A percentile compares a stretch with the other conserved stretches of the same genome.
Conservation (phyloP, 129 eudicot species). For the Rutidosis leptorrhynchoides region DNA sequence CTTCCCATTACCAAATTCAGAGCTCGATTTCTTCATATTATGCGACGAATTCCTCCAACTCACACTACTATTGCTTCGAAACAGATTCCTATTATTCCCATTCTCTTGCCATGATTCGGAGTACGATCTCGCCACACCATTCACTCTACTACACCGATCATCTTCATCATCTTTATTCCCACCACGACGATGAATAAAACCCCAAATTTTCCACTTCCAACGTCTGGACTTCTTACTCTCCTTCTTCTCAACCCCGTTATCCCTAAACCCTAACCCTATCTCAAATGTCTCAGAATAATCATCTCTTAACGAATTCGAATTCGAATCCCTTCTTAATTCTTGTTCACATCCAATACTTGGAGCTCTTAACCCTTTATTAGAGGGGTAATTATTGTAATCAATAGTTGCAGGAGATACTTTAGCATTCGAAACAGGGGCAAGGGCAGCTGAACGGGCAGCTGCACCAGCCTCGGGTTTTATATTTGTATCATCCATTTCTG, state of each 20-base stretch:
- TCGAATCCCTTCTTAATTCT: constrained; percentile 48
- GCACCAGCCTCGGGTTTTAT: constrained; percentile 24
- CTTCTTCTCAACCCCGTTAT: constrained; percentile 53
- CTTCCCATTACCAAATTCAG: constrained; percentile 49
- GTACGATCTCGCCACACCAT: constrained; percentile 74
- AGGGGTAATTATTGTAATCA: constrained; percentile 38
- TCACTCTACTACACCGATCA: constrained; percentile 43
- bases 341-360: constrained; percentile 45
- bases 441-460: neutral
- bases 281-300: constrained; percentile 77
- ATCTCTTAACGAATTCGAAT: constrained; percentile 70
- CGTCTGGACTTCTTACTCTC: constrained; percentile 56
- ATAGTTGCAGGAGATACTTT: constrained; percentile 58
- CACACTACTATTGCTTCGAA: constrained; percentile 84
- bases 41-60: constrained; percentile 77
- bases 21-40: constrained; percentile 46
- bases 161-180: constrained; percentile 57
- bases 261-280: constrained; percentile 45
- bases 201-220: constrained; percentile 93
- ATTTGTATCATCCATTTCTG: constrained; percentile 62
- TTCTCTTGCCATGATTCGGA: constrained; percentile 83
- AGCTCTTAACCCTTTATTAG: constrained; percentile 34
- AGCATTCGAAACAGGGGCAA: constrained; percentile 39
- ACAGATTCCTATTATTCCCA: constrained; percentile 42
- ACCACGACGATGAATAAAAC: constrained; percentile 56